These are phyloP conservation scores for Gypsophila paniculata DNA, from an alignment of 179 eudicot genomes.

Conservation along the genomic window DNA sequence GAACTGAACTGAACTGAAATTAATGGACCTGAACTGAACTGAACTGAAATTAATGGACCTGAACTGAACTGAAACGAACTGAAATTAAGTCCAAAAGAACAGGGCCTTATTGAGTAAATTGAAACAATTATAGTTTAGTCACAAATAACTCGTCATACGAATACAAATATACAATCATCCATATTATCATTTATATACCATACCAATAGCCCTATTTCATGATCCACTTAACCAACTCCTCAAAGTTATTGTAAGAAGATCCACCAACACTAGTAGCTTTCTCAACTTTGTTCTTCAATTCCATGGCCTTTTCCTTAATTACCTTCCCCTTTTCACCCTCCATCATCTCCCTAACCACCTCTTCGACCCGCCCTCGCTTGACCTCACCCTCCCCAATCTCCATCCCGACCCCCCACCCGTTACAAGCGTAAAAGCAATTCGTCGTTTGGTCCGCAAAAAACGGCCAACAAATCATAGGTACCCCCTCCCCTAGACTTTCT, in stretches of 20 bases:
- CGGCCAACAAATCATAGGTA: slow-evolving; percentile 44
- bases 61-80: too few species aligned
- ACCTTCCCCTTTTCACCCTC: slow-evolving; percentile 40
- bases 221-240: slow-evolving; percentile 17
- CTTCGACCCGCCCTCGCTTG: slow-evolving; percentile 32
- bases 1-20: too few species aligned
- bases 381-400: slow-evolving; percentile 39
- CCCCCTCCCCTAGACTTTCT: slow-evolving; percentile 21
- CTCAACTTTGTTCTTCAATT: slow-evolving; percentile 37
- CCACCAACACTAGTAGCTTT: slow-evolving; percentile 33
- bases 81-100: too few species aligned
- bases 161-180: slow-evolving; percentile 25
- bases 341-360: slow-evolving; percentile 39
- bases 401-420: slow-evolving; percentile 45
- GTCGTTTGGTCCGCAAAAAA: slow-evolving; percentile 48
- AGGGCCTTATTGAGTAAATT: too few species aligned
- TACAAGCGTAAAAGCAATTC: slow-evolving; percentile 32
- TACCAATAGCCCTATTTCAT: neutral
- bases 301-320: slow-evolving; percentile 29
- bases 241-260: slow-evolving; percentile 22
- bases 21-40: too few species aligned
- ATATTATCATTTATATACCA: too few species aligned
- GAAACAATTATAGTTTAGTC: too few species aligned
- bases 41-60: too few species aligned
- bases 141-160: too few species aligned